Percentiles rank a stretch among this genome's conserved stretches.
These are phyloP conservation scores for Pseudonitzschia pungens DNA, from an alignment of 108 stramenopile species.

Conservation along the genomic window DNA sequence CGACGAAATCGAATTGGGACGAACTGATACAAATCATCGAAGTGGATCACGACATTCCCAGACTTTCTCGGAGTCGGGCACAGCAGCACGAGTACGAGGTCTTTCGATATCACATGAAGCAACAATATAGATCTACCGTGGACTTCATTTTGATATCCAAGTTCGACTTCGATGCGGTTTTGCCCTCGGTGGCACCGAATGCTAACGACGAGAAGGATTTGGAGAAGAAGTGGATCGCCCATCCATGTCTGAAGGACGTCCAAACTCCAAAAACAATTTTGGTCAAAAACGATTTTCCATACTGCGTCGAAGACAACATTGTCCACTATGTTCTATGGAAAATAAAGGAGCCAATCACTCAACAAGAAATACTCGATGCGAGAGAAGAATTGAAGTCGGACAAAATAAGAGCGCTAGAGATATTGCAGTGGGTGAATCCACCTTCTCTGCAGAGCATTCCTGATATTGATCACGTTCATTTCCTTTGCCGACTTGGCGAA, in stretches of 20 bases:
- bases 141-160: constrained; percentile 71
- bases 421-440: constrained; percentile 75
- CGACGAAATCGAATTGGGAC: constrained; percentile 30
- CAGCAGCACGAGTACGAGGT: constrained; percentile 52
- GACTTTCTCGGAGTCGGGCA: constrained; percentile 53
- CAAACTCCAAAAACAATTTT: constrained; percentile 22
- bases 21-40: constrained; percentile 39
- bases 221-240: constrained; percentile 10
- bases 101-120: constrained; percentile 37
- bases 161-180: constrained; percentile 47
- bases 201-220: not conserved
- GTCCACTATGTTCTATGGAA: constrained; percentile 84
- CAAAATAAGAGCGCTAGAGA: constrained; percentile 25
- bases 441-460: constrained; percentile 65
- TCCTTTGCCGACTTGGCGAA: constrained; percentile 26
- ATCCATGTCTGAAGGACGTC: constrained; percentile 1
- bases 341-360: constrained; percentile 44
- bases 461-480: constrained; percentile 75
- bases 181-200: not conserved
- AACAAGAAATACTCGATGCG: constrained; percentile 35
- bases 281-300: constrained; percentile 73
- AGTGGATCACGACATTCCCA: constrained; percentile 41
- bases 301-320: constrained; percentile 52
- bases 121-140: constrained; percentile 56
- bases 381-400: constrained; percentile 20